Evolutionary conservation across 2,329 filamentous ascomycete genomes (phyloP), one percentile per base, ranked within the genome.

Genomic region (Dryadomyces quercus-mongolicae): DNA sequence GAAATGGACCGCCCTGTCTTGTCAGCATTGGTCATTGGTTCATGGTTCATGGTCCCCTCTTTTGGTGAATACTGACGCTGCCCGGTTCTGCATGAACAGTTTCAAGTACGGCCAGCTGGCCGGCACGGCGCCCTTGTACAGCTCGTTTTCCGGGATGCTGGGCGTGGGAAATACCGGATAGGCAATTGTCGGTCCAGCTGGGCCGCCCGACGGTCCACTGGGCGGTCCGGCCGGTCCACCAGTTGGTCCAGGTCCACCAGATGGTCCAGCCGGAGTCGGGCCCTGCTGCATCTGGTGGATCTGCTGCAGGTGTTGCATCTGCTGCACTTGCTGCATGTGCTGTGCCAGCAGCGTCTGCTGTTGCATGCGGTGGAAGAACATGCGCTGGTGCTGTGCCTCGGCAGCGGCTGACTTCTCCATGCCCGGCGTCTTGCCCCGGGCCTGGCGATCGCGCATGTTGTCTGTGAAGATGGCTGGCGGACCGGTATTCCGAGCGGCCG

Each of bases 361-460:
- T 21, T 48, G 45, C 21, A 48, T n/a, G 9, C 18, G 25, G 10
- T 40, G 36, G 13, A 50, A 40, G 48, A 8, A 18, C 25, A 16
- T 22, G 45, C 18, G 15, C 21, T 16, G 16, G 12, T 44, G 16
- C 10, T 21, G 8, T 2, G 48, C 34, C 22, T 20, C 18, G 25
- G 8, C 22, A 34, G 18, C 46, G 52, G 61, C 62, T 21, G 60
- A 58, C 9, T 76, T 75, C 57, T 82, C 72, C 61, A 80, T 80
- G 52, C 78, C 78, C 43, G 79, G 71, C 4, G 80, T 76, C 64
- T 83, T 80, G 52, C 79, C 78, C 44, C 80, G 71, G 5, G 80
- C 76, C 64, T 83, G 80, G 6, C 71, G 72, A 63, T 82, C 78
- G 61, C 77, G 75, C 75, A 78, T 78, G 56, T 70, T 65, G 20